A percentile compares a stretch with the other conserved stretches of the same genome.
phyloP scores from a whole-genome alignment of 495 filamentous ascomycete species.

The Penicillium coffeae region DNA sequence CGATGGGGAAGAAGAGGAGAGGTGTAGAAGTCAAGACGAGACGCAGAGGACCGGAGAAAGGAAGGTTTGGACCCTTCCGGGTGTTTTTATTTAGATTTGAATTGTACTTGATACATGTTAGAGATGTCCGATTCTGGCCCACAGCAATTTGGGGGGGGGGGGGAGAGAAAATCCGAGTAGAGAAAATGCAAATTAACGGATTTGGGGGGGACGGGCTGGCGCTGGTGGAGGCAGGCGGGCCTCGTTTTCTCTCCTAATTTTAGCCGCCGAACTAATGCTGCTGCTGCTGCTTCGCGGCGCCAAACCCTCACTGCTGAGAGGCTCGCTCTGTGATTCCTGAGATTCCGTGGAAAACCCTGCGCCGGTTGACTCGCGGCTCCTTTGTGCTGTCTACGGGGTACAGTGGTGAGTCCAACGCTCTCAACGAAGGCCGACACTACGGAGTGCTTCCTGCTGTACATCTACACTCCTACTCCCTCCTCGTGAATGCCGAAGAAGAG shows the following conservation, averaged over 20 bases:
- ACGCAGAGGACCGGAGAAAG: conserved; percentile 20
- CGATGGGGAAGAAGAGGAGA: conserved; percentile 14
- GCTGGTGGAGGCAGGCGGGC: no score
- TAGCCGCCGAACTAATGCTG: conserved; percentile 36
- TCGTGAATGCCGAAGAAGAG: no score
- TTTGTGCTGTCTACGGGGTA: no score
- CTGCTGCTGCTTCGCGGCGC: conserved; percentile 1
- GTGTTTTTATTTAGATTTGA: conserved; percentile 22
- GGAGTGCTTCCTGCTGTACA: no score
- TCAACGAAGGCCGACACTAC: no score
- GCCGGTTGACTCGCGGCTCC: no score
- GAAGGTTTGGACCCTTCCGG: conserved; percentile 23
- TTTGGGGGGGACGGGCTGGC: background rate
- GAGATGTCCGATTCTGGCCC: conserved; percentile 23
- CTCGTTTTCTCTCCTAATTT: conserved; percentile 48
- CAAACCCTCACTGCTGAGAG: background rate
- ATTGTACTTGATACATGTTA: conserved; percentile 13
- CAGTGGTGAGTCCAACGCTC: no score
- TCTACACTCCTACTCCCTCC: no score
- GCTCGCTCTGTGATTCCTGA: background rate
- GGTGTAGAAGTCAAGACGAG: conserved; percentile 11
- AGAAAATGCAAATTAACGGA: background rate
- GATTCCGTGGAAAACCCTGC: no score
- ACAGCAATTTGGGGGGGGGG: no score
- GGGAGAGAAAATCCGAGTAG: no score